These are phyloP conservation scores for Sugiyamaella castrensis DNA, from an alignment of 1,139 yeast species.

Conservation along the genomic window DNA sequence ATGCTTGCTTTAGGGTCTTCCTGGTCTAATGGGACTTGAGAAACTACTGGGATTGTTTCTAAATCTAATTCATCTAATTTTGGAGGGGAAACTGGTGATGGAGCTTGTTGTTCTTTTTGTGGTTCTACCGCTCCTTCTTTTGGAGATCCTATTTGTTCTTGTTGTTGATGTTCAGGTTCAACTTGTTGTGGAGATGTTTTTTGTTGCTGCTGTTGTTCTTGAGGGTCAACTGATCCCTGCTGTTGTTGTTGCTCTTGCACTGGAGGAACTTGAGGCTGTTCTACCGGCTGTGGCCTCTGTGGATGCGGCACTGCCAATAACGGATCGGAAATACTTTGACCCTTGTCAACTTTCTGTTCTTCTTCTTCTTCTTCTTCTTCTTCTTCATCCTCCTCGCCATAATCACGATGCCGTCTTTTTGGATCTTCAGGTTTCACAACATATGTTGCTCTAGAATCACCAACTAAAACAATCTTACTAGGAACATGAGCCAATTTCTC, in stretches of 20 bases:
- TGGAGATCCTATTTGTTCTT: conserved; percentile 1
- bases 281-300: no score
- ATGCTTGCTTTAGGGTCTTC: conserved; percentile 5
- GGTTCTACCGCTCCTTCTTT: conserved; percentile 4
- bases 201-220: neutral
- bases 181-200: no score
- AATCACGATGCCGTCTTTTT: conserved; percentile 9
- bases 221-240: neutral
- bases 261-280: no score
- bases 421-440: conserved; percentile 12
- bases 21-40: neutral
- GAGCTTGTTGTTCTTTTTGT: no score
- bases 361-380: conserved; percentile 10
- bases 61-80: neutral
- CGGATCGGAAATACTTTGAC: no score
- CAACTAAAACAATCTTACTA: conserved; percentile 28
- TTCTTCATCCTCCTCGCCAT: conserved; percentile 16
- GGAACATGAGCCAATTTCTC: conserved; percentile 29
- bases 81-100: no score
- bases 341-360: neutral
- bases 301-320: no score
- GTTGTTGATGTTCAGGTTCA: no score
- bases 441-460: conserved; percentile 17
- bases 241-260: neutral
- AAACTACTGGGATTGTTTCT: conserved; percentile 1